Base-by-base conservation (phyloP, 2,329 filamentous ascomycete genomes). In the Aspergillus tamarii region DNA sequence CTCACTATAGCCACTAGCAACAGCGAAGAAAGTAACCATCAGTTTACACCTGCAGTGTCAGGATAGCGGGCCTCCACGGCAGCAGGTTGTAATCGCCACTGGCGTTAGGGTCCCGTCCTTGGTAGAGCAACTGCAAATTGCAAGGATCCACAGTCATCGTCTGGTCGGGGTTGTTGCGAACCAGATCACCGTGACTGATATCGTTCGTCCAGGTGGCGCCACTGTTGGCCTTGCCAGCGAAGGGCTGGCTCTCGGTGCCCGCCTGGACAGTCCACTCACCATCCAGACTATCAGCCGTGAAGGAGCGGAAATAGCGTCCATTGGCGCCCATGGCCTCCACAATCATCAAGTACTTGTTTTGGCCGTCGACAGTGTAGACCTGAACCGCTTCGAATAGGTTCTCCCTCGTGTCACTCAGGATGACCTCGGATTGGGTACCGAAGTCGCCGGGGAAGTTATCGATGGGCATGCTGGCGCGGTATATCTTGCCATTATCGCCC, bases 351-450 rank as follows among this genome's bases (percentile, higher is more conserved):
- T 90, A 90, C 66, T 83, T 76, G 66, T 80, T 80, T 68, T 84
- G 79, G 32, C 84, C 85, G 36, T 81, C 53, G 62, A 90, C 70
- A 2, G 82, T 88, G 78, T 90, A 91, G 52, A 91, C 88, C 69
- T 90, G 84, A 0, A 89, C 87, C 0, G 87, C 87, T 71, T 91
- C 88, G 73, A 90, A 90, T 1, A 90, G 80, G 71, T 88, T 86
- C 72, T 85, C 81, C 16, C 62, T 78, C 2, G 81, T 77, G 73
- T 88, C 88, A 71, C 76, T 83, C 70, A 89, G 70, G 64, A 89
- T 70, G 0, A 83, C 75, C 3, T 81, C 82, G 0, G 79, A 84
- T 0, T 80, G 61, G 0, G 80, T 77, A 64, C 88, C 87, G 71
- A 91, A 89, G 73, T 74, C 83, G 43, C 84, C 82, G 0, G 88